phyloP scores from a whole-genome alignment of 2,329 filamentous ascomycete species.

The Huntiella moniliformis region DNA sequence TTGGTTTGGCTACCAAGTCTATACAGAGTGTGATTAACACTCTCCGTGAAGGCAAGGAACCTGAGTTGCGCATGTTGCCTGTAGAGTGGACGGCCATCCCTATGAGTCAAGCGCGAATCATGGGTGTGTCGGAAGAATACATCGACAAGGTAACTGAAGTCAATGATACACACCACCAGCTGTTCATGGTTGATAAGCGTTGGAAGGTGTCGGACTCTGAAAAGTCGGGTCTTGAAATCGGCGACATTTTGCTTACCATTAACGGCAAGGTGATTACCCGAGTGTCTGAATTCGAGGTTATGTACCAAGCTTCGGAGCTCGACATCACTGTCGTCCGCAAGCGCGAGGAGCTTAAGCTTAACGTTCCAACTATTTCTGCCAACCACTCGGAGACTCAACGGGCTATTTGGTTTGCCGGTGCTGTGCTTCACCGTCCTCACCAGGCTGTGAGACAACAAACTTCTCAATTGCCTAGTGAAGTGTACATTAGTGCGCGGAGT shows the following conservation, averaged over 20 bases:
- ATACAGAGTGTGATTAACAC: slow-evolving; percentile 75
- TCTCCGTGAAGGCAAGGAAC: slow-evolving; percentile 61
- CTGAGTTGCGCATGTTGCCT: slow-evolving; percentile 74
- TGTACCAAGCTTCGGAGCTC: slow-evolving; percentile 76
- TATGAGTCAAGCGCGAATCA: slow-evolving; percentile 91
- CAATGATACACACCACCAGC: slow-evolving; percentile 81
- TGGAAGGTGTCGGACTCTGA: slow-evolving; percentile 39
- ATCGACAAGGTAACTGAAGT: slow-evolving; percentile 75
- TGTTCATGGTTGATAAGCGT: slow-evolving; percentile 96
- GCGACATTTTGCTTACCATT: slow-evolving; percentile 78
- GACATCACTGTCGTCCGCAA: slow-evolving; percentile 76
- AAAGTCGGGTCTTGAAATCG: slow-evolving; percentile 47
- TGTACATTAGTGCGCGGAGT: slow-evolving; percentile 80
- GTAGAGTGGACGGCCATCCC: slow-evolving; percentile 90
- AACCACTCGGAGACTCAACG: slow-evolving; percentile 84
- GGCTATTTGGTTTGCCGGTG: slow-evolving; percentile 86
- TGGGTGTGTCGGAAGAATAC: slow-evolving; percentile 94
- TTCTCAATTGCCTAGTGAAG: slow-evolving; percentile 83
- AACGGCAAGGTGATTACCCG: slow-evolving; percentile 87
- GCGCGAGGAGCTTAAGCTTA: slow-evolving; percentile 56
- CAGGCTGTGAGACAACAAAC: slow-evolving; percentile 96
- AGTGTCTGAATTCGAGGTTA: slow-evolving; percentile 81
- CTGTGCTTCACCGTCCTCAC: slow-evolving; percentile 80
- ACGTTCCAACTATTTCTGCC: slow-evolving; percentile 69
- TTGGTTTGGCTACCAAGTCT: slow-evolving; percentile 76